Evolutionary conservation across 768 basidiomycete genomes (phyloP).

Genomic region (Macrolepiota dolichaula): DNA sequence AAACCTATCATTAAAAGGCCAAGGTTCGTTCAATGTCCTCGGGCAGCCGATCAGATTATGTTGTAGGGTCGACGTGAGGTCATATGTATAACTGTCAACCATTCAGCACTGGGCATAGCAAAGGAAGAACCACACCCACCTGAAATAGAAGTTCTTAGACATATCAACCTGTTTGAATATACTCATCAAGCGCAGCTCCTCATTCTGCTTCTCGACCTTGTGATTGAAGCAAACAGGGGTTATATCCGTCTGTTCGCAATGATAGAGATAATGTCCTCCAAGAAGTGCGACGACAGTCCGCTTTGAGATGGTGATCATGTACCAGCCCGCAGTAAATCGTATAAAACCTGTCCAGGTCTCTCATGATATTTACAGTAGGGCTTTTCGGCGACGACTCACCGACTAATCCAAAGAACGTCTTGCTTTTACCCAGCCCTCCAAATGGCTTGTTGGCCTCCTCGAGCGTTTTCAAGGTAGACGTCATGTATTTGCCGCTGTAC

Average conservation of each 20-base stretch:
- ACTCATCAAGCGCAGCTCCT: slow-evolving; percentile 85
- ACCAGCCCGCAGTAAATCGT: slow-evolving; percentile 93
- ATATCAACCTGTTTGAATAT: slow-evolving; percentile 97
- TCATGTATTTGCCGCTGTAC: slow-evolving; percentile 89
- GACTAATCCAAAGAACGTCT: slow-evolving; percentile 79
- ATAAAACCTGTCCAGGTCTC: slow-evolving; percentile 67
- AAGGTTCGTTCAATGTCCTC: slow-evolving; percentile 40
- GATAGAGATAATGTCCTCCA: slow-evolving; percentile 95
- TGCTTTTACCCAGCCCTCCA: slow-evolving; percentile 81
- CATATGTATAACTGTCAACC: slow-evolving; percentile 81
- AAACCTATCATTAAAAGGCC: slow-evolving; percentile 82
- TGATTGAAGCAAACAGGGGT: slow-evolving; percentile 74
- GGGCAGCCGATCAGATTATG: slow-evolving; percentile 73
- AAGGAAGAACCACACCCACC: slow-evolving; percentile 38
- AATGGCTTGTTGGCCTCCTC: slow-evolving; percentile 90
- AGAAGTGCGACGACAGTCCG: slow-evolving; percentile 90
- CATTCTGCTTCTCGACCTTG: slow-evolving; percentile 82
- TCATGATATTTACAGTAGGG: background rate
- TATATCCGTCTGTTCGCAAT: slow-evolving; percentile 89
- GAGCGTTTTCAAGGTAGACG: slow-evolving; percentile 87
- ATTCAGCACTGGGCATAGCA: slow-evolving; percentile 8
- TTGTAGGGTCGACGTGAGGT: slow-evolving; percentile 94
- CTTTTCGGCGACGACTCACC: slow-evolving; percentile 37
- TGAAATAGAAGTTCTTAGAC: slow-evolving; percentile 99
- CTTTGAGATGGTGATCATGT: slow-evolving; percentile 88